These are phyloP conservation scores for Pseudonitzschia pungens DNA, from an alignment of 108 stramenopile genomes.

Conservation along the genomic window DNA sequence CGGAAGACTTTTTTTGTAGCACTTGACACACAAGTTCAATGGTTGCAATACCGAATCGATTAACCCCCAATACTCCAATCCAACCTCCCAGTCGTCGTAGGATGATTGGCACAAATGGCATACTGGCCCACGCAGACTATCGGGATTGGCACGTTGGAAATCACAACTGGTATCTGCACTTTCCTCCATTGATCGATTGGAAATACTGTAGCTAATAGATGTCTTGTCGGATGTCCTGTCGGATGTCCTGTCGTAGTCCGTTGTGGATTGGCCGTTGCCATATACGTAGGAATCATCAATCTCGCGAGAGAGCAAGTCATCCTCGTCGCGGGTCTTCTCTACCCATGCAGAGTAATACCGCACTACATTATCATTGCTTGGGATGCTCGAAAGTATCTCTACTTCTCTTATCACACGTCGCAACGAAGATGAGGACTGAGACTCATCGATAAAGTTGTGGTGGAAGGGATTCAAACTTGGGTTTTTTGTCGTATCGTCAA, in stretches of 20 bases:
- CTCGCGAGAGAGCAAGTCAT: conserved; percentile 7
- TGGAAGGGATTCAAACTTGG: not conserved
- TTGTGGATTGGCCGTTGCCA: not conserved
- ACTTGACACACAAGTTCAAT: conserved; percentile 41
- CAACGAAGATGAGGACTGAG: not conserved
- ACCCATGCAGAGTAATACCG: conserved; percentile 46
- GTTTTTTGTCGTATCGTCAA: not conserved
- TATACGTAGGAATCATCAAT: conserved; percentile 21
- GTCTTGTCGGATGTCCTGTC: not conserved
- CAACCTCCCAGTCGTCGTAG: conserved; percentile 46
- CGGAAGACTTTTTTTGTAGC: conserved; percentile 47
- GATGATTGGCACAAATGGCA: conserved; percentile 40
- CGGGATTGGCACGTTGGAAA: not conserved
- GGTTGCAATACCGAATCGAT: conserved; percentile 53
- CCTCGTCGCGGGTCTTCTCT: conserved; percentile 21
- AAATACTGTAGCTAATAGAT: not conserved
- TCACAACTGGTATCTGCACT: not conserved
- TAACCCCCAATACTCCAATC: conserved; percentile 45
- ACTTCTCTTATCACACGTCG: conserved; percentile 41
- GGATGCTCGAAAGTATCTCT: conserved; percentile 35
- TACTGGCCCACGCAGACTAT: not conserved
- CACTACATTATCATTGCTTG: conserved; percentile 42
- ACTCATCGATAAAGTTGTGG: not conserved
- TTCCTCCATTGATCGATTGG: not conserved
- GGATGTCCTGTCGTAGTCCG: not conserved